Base-by-base conservation (phyloP, 2,329 filamentous ascomycete species). In the Monilinia vaccinii-corymbosi region DNA sequence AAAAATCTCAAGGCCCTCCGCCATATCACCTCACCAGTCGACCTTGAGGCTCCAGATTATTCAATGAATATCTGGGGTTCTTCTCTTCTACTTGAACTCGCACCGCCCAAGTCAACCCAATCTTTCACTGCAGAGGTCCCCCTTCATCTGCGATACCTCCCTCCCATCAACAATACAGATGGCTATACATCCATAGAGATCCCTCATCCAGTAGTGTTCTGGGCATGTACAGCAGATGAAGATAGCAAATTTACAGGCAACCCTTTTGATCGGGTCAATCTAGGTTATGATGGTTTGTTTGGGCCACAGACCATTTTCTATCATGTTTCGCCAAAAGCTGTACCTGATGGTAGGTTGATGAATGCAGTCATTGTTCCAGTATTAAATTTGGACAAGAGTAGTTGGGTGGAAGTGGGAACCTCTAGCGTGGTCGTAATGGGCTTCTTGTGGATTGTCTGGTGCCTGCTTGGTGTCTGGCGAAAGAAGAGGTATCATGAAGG, bases 21-120 rank as follows among this genome's bases (percentile, higher is more conserved):
- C 48, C 83, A 87, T 64, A 80, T 90, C 16, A 85, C 84, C 31
- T 82, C 88, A 14, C 89, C 90, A 23, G 88, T 92, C 8, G 92
- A 97, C 66, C 85, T 97, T 57, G 93, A 97, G 75, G 91, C 91
- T 0, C 93, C 93, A 1, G 87, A 87, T 67, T 97, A 95, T 77
- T 83, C 86, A 1, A 80, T 91, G 34, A 71, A 80, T 8, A 73
- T 79, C 36, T 97, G 93, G 93, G 93, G 93, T 6, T 92, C 88
- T 0, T 84, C 81, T 18, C 78, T 91, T 18, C 79, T 97, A 5
- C 74, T 97, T 23, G 86, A 94, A 70, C 79, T 97, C 44, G 81
- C 83, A 0, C 83, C 87, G 0, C 62, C 67, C 0, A 76, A 55
- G 13, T 13, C 32, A 14, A 23, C 53, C 18, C 72, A 75, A 14